Evolutionary conservation across 2,329 filamentous ascomycete genomes (phyloP), one percentile per base, ranked within the genome.

Genomic region (Hymenoscyphus repandus): DNA sequence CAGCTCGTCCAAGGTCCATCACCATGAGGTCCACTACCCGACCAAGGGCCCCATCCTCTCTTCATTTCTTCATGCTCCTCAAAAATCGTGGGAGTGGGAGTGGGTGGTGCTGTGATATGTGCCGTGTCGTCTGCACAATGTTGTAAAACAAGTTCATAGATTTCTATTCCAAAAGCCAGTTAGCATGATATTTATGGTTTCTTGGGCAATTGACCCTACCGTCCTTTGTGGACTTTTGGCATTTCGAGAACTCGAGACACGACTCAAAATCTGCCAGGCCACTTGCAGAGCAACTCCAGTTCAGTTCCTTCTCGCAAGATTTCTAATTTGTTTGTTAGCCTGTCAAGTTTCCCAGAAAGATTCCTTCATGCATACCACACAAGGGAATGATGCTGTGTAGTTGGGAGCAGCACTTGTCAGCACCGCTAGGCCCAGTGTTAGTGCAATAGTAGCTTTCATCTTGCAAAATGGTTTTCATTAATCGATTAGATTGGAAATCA

Each of bases 191-290:
- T 7, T 36, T 18, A 33, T 7, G 18, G 10, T 38, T 4, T 20
- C n/a, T 31, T 15, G 7, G 17, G 34, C 13, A n/a, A 15, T 33
- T n/a, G 6, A 27, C 40, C n/a, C 22, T 50, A 56, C 51, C 46
- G 33, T 32, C 42, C 32, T 56, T 54, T 10, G 50, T 45, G 2
- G 46, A 47, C 5, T 34, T 31, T 11, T n/a, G 20, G 17, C 54
- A 56, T 20, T 40, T 52, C 4, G 54, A 52, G 1, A 36, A 41
- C 12, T 40, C 39, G 33, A 56, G 22, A 22, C 54, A 56, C 6
- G 43, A 39, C 11, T 52, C 45, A 6, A 48, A 37, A 20, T 44
- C 45, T 11, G 34, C 20, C 11, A 40, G 12, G 5, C 27, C 15
- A 13, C 15, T 15, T 18, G n/a, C 12, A 7, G 17, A 22, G 17